Percentiles rank a stretch among this genome's conserved stretches.
Conservation (phyloP, 2,329 filamentous ascomycete genomes). For the Claviceps paspali region DNA sequence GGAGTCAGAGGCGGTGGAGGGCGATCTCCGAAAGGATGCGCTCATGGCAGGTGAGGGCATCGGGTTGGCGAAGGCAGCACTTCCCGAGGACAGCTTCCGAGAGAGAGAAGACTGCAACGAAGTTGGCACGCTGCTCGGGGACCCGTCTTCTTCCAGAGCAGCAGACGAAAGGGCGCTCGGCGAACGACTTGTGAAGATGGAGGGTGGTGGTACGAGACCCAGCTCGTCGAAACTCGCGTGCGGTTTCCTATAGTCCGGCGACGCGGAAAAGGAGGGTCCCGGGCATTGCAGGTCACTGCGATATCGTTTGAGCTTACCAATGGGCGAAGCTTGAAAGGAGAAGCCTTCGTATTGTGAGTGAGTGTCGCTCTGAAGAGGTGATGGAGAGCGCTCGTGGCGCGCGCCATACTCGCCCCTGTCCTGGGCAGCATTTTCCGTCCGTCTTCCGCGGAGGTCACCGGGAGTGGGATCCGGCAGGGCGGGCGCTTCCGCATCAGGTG, state of each 20-base stretch:
- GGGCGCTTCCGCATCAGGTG: conserved; percentile 29
- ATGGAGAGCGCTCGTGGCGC: conserved; percentile 43
- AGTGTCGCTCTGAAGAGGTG: conserved; percentile 29
- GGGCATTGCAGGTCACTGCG: conserved; percentile 20
- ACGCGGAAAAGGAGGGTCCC: conserved; percentile 19
- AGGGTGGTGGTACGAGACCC: conserved; percentile 34
- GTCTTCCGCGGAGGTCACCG: conserved; percentile 26
- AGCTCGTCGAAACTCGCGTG: conserved; percentile 34
- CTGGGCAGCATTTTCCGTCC: conserved; percentile 22
- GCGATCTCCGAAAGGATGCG: conserved; percentile 54
- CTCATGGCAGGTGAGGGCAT: conserved; percentile 42
- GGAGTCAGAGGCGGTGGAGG: conserved; percentile 70
- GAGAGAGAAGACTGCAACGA: conserved; percentile 51
- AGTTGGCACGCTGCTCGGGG: conserved; percentile 33
- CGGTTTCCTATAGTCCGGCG: conserved; percentile 30
- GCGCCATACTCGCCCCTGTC: conserved; percentile 29
- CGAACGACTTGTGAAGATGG: conserved; percentile 34
- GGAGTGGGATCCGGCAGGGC: conserved; percentile 25
- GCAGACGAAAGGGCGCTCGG: conserved; percentile 49
- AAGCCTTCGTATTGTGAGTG: conserved; percentile 15
- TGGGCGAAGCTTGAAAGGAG: conserved; percentile 15
- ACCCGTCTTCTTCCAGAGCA: conserved; percentile 58
- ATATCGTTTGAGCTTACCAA: conserved; percentile 19
- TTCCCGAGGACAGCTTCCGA: conserved; percentile 68
- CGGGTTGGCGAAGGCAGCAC: conserved; percentile 29